phyloP scores from a whole-genome alignment of 192 early-diverging fungal genomes.

The Coemansia pectinata region DNA sequence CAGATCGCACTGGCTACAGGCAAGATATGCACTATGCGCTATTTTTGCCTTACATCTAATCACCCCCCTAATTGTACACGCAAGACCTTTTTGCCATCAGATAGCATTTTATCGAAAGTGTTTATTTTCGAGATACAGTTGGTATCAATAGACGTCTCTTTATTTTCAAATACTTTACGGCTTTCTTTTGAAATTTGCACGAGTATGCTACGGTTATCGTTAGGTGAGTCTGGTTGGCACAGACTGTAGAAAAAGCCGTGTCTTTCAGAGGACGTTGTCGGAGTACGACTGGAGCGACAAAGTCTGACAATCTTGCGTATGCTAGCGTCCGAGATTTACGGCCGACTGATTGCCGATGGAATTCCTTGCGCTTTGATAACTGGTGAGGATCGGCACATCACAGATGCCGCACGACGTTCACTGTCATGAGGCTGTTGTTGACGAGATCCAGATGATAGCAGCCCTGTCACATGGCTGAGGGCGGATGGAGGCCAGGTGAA shows the following conservation, averaged over 20 bases:
- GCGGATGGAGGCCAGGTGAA: conserved; percentile 14
- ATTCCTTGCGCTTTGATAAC: conserved; percentile 82
- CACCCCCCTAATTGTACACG: too few relatives aligned
- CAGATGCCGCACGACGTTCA: not conserved
- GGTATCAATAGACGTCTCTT: too few relatives aligned
- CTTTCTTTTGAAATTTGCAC: not conserved
- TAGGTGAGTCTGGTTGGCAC: not conserved
- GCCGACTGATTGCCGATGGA: conserved; percentile 74
- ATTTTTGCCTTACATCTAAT: too few relatives aligned
- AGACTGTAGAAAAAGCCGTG: not conserved
- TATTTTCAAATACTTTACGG: too few relatives aligned
- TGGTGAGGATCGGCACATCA: conserved; percentile 81
- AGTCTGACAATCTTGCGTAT: conserved; percentile 59
- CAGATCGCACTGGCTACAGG: too few relatives aligned
- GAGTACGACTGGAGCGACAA: too few relatives aligned
- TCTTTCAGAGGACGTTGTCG: too few relatives aligned
- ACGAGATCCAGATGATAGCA: conserved; percentile 96
- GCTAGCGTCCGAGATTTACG: conserved; percentile 90
- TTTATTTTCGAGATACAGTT: too few relatives aligned
- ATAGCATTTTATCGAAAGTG: too few relatives aligned
- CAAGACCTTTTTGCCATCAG: too few relatives aligned
- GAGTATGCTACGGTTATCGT: not conserved
- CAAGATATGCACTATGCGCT: too few relatives aligned
- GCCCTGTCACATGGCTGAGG: conserved; percentile 89
- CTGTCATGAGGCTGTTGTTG: conserved; percentile 85